Evolutionary conservation across 202 grass and related monocot genomes (phyloP), one percentile per base, ranked within the genome.

Genomic region (Carex sylvatica): DNA sequence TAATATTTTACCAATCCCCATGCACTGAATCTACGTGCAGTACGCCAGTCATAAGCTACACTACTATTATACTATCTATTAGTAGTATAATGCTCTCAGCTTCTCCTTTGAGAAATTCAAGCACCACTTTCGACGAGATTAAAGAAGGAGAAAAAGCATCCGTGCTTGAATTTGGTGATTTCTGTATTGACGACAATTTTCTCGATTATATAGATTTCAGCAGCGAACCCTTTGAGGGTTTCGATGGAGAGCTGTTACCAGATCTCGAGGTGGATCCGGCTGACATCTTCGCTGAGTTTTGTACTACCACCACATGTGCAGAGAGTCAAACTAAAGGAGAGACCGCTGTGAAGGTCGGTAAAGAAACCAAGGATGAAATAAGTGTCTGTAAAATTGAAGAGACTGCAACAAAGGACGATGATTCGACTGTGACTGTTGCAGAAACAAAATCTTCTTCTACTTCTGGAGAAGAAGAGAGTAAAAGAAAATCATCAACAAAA

Each of bases 141-240:
- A 76, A 85, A 30, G 87, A 73, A 40, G 85, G 74, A 58, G 87
- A 87, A 75, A 6, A 87, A 75, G 6, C 49, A 42, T 20, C 4
- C 9, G 6, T 11, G 78, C 77, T n/a, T 5, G 60, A 63, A 61
- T 46, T 49, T 10, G 31, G 80, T 24, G 80, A 80, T 13, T 91
- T 91, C 88, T 83, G 85, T 47, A 56, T 80, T 51, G 86, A 84
- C 62, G 86, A 85, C 44, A 85, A 58, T 78, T 86, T 94, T 42
- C 92, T 95, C n/a, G 85, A 93, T 82, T 99, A 93, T 84, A 90
- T 89, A 65, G 91, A 99, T 86, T 89, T 99, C 81, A 89, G 83
- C 83, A 89, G 83, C 16, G 84, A 84, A 86, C 87, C 88, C 81
- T 74, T 94, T 1, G 55, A 83, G 49, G 86, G 85, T 87, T 82